Evolutionary conservation across 371 early-diverging fungal genomes (phyloP).

Genomic region (Mortierella sp.): DNA sequence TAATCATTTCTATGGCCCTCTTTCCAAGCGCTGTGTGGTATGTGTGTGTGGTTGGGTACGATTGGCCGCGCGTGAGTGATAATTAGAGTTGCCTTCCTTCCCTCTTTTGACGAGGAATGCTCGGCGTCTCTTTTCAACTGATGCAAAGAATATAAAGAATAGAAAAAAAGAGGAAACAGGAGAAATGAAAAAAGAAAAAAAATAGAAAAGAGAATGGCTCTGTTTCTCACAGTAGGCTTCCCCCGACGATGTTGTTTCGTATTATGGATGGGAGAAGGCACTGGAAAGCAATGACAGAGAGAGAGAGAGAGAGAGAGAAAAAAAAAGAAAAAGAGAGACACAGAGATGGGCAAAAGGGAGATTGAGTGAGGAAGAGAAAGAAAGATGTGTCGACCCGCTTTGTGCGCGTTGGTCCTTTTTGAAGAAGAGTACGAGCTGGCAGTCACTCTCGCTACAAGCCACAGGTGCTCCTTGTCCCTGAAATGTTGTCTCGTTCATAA

Average conservation of each 20-base stretch:
- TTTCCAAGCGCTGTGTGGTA: background rate
- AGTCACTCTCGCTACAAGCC: background rate
- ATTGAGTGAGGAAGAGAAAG: background rate
- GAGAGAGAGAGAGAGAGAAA: background rate
- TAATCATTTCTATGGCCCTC: conserved; percentile 60
- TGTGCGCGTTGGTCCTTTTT: background rate
- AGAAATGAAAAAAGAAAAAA: background rate
- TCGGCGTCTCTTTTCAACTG: background rate
- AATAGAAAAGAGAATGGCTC: background rate
- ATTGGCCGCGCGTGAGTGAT: background rate
- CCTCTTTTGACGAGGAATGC: background rate
- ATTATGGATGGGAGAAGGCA: background rate
- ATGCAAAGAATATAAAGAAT: background rate
- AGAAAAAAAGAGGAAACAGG: background rate
- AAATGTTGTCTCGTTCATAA: background rate
- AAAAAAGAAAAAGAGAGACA: background rate
- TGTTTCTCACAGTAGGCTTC: background rate
- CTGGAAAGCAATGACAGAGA: background rate
- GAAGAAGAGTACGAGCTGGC: background rate
- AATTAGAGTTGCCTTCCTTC: background rate
- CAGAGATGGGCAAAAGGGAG: background rate
- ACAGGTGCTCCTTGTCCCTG: background rate
- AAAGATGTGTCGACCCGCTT: background rate
- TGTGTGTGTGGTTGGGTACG: background rate
- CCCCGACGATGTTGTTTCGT: background rate